These are phyloP conservation scores for Puccinia coronata DNA, from an alignment of 1,284 basidiomycete genomes.

Conservation along the genomic window DNA sequence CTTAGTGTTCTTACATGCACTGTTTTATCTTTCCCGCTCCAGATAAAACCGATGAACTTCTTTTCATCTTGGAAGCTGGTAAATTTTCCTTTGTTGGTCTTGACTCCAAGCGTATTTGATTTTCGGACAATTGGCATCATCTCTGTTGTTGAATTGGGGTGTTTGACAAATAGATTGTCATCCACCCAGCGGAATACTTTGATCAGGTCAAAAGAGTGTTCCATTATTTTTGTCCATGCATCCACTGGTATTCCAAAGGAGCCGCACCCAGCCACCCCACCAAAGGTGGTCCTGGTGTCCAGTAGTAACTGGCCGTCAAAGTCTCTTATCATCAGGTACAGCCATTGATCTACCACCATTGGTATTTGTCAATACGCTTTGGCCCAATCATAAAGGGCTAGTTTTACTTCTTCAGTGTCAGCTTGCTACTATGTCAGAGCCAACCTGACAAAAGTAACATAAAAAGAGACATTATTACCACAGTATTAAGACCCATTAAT, in stretches of 20 bases:
- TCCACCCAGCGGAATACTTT: constrained; percentile 18
- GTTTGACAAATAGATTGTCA: constrained; percentile 10
- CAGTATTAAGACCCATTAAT: too few species aligned
- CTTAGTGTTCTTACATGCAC: too few species aligned
- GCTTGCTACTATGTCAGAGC: too few species aligned
- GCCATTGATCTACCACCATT: neutral
- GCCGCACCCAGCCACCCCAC: neutral
- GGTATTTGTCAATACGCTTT: too few species aligned
- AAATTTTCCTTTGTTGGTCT: neutral
- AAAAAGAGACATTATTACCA: too few species aligned
- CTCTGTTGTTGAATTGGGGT: neutral
- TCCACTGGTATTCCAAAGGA: neutral
- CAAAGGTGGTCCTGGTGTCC: neutral
- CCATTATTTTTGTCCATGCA: neutral
- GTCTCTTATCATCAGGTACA: neutral
- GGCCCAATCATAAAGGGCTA: neutral
- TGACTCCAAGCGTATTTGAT: neutral
- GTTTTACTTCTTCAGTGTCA: too few species aligned
- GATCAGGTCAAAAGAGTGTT: neutral
- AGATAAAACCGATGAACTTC: neutral
- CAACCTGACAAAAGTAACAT: too few species aligned
- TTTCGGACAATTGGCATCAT: neutral
- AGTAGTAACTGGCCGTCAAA: neutral
- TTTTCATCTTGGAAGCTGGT: neutral
- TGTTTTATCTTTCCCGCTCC: neutral